Percentiles rank a stretch among this genome's conserved stretches.
Conservation (phyloP, 139 green algal genomes). For the Nannochloris sp. region DNA sequence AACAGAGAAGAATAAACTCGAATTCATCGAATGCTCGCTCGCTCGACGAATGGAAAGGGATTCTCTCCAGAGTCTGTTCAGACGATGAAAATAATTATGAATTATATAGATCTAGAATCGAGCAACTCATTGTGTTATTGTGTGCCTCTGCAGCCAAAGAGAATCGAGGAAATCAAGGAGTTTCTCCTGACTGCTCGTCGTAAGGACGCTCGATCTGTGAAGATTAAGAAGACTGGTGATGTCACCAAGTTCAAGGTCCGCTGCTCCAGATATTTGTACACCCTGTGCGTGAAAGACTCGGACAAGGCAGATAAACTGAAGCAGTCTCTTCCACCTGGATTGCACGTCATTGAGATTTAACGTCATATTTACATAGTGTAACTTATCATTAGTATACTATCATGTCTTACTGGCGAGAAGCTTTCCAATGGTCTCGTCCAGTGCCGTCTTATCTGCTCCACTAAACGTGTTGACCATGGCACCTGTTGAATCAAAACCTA, state of each 20-base stretch:
- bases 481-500: constrained; percentile 18
- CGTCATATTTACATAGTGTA: neutral
- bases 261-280: constrained; percentile 98
- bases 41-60: too few species aligned
- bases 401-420: neutral
- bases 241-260: constrained; percentile 99
- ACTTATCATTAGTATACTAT: neutral
- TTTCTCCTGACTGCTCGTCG: constrained; percentile 96
- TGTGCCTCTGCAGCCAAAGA: constrained; percentile 72
- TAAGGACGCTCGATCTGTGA: constrained; percentile 91
- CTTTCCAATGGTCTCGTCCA: constrained; percentile 29
- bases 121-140: neutral
- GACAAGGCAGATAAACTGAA: constrained; percentile 99
- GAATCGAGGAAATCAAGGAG: constrained; percentile 99
- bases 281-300: constrained; percentile 86
- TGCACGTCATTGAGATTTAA: constrained; percentile 52
- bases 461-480: constrained; percentile 37
- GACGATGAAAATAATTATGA: too few species aligned
- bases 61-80: too few species aligned
- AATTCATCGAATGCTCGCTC: too few species aligned
- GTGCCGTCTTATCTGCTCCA: constrained; percentile 38
- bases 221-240: constrained; percentile 93
- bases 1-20: too few species aligned
- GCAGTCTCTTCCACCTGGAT: constrained; percentile 95
- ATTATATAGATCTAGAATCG: too few species aligned